Base-by-base conservation (phyloP, 179 eudicot genomes). In the Sideroxylon spinosum region DNA sequence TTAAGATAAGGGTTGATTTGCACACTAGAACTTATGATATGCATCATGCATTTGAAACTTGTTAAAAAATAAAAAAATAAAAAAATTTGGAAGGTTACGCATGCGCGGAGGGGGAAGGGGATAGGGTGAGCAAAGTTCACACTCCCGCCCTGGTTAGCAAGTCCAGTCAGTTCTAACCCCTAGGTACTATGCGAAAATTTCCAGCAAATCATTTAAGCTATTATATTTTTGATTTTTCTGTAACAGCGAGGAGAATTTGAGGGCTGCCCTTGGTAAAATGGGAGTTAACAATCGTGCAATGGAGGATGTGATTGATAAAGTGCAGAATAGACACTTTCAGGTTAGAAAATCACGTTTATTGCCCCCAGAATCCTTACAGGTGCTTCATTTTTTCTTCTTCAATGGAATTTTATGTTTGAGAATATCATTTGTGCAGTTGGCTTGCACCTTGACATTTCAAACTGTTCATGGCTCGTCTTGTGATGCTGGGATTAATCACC, bases 401-500 rank as follows among this genome's bases (percentile, higher is more conserved):
- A 12, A 9, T 9, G 28, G 66, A 74, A 4, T 23, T 9, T 80
- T 60, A 55, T 65, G 20, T 20, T 78, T 72, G 25, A 28, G 28
- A 69, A 19, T 61, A 22, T 73, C 62, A 20, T 61, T 59, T 67
- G 23, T 79, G 88, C 93, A 95, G 99, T 82, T 93, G 85, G 98
- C 98, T 20, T 95, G 98, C 86, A 95, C 99, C 25, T 88, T 93
- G 85, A 90, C 97, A 68, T 95, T 93, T 85, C 98, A 95, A 89
- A 92, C 94, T 80, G 83, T 95, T 83, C 98, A 95, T 76, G 87
- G 87, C 48, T 68, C 89, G 46, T 81, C 98, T 69, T 93, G 93
- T 86, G 98, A 93, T 85, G 78, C 94, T 82, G 99, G 99, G 71
- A 91, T 95, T 46, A 95, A 95, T 81, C 99, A 95, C 88, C 99